phyloP scores from a whole-genome alignment of 2,329 filamentous ascomycete species.

The Cordyceps pruinosa region DNA sequence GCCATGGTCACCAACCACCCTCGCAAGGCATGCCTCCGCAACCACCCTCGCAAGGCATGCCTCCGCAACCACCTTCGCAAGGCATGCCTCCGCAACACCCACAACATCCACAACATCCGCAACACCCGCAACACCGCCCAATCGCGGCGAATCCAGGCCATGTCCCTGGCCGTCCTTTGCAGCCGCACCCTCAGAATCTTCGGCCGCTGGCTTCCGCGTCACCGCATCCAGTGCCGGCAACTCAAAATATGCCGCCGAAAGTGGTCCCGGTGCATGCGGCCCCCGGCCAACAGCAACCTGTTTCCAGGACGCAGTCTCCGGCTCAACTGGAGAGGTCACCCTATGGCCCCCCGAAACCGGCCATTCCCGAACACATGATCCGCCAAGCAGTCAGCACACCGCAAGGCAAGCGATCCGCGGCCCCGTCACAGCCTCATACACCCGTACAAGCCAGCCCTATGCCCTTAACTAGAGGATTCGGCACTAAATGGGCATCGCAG shows the following conservation, averaged over 20 bases:
- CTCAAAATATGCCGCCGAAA: conserved; percentile 22
- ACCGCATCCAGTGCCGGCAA: conserved; percentile 20
- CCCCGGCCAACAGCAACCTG: conserved; percentile 23
- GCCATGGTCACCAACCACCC: conserved; percentile 2
- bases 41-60: conserved; percentile 8
- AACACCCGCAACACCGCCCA: conserved; percentile 13
- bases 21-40: conserved; percentile 10
- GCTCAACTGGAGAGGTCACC: conserved; percentile 26
- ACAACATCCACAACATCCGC: conserved; percentile 14
- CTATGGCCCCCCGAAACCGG: conserved; percentile 29
- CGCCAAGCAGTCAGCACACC: conserved; percentile 30
- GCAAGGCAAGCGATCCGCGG: conserved; percentile 25
- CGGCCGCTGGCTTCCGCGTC: conserved; percentile 28
- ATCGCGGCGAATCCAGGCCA: conserved; percentile 5
- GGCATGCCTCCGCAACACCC: conserved; percentile 14
- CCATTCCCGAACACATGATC: conserved; percentile 36
- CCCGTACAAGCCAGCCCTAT: conserved; percentile 25
- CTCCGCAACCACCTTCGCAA: conserved; percentile 11
- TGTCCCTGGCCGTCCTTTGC: conserved; percentile 17
- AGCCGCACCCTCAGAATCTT: conserved; percentile 18
- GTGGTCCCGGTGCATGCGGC: conserved; percentile 18
- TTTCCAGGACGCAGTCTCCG: conserved; percentile 20
- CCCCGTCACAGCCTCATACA: conserved; percentile 28
- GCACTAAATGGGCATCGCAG: conserved; percentile 53
- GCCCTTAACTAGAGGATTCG: conserved; percentile 31